These are phyloP conservation scores for Cynanchum wilfordii DNA, from an alignment of 257 asterid species.

Conservation along the genomic window DNA sequence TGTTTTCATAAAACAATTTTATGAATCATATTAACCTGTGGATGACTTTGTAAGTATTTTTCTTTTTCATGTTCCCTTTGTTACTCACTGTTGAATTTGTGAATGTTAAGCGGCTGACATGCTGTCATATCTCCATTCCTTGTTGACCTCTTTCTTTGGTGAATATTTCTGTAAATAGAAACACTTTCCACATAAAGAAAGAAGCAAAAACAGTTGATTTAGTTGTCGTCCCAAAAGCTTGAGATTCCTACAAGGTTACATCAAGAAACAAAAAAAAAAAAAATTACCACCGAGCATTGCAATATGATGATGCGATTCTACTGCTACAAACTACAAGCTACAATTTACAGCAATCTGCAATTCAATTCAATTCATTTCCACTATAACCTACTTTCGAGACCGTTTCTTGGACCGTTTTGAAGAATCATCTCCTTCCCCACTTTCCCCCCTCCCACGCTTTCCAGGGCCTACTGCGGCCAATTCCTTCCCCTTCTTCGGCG, in stretches of 20 bases:
- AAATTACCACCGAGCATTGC: neutral
- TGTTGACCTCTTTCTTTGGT: too few relatives aligned
- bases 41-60: too few relatives aligned
- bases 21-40: neutral
- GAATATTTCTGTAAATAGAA: too few relatives aligned
- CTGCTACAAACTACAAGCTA: neutral
- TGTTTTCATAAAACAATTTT: neutral
- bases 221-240: too few relatives aligned
- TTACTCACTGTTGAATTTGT: too few relatives aligned
- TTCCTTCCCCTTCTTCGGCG: slow-evolving; percentile 33
- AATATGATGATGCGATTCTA: neutral
- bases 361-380: neutral
- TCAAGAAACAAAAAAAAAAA: neutral
- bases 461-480: neutral
- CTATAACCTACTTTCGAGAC: slow-evolving; percentile 24
- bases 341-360: slow-evolving; percentile 1
- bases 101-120: too few relatives aligned
- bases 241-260: neutral
- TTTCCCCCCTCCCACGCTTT: slow-evolving; percentile 32
- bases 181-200: too few relatives aligned
- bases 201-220: too few relatives aligned
- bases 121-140: too few relatives aligned
- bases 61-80: too few relatives aligned
- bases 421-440: slow-evolving; percentile 26
- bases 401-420: slow-evolving; percentile 35